phyloP scores from a whole-genome alignment of 306 rosid species.

The Abrus precatorius region DNA sequence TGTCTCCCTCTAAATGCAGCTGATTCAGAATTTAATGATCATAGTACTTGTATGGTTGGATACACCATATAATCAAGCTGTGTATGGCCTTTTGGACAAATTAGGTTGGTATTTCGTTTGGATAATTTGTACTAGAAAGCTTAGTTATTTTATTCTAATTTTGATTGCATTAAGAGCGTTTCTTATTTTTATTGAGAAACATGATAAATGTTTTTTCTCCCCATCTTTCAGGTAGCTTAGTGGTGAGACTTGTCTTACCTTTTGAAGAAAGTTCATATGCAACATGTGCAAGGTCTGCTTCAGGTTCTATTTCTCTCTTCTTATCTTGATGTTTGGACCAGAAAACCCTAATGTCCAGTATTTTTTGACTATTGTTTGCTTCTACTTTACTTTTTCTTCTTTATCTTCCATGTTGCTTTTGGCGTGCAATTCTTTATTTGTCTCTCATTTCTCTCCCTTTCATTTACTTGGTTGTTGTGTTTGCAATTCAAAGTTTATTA shows the following conservation, averaged over 20 bases:
- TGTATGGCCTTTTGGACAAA: conserved; percentile 90
- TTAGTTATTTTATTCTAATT: neutral
- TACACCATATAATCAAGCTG: neutral
- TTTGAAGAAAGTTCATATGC: conserved; percentile 60
- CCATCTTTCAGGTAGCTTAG: conserved; percentile 84
- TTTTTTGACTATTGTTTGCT: conserved; percentile 1
- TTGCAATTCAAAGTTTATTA: conserved; percentile 4
- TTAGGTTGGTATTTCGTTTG: conserved; percentile 63
- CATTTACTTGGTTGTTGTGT: neutral
- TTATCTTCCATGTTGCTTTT: conserved; percentile 27
- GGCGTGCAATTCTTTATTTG: neutral
- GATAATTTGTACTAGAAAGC: conserved; percentile 28
- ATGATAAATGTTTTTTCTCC: conserved; percentile 14
- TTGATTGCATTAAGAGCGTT: neutral
- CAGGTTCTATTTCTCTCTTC: conserved; percentile 81
- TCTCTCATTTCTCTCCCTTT: conserved; percentile 8
- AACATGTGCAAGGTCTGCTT: conserved; percentile 96
- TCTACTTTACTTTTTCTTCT: neutral
- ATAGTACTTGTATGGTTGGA: conserved; percentile 46
- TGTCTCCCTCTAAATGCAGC: conserved; percentile 43
- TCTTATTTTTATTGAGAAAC: conserved; percentile 28
- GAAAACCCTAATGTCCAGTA: conserved; percentile 28
- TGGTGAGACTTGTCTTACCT: conserved; percentile 73
- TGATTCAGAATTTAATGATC: conserved; percentile 45
- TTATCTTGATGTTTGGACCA: conserved; percentile 29